These are phyloP conservation scores for Favolaschia claudopus DNA, from an alignment of 768 basidiomycete species.

Conservation along the genomic window DNA sequence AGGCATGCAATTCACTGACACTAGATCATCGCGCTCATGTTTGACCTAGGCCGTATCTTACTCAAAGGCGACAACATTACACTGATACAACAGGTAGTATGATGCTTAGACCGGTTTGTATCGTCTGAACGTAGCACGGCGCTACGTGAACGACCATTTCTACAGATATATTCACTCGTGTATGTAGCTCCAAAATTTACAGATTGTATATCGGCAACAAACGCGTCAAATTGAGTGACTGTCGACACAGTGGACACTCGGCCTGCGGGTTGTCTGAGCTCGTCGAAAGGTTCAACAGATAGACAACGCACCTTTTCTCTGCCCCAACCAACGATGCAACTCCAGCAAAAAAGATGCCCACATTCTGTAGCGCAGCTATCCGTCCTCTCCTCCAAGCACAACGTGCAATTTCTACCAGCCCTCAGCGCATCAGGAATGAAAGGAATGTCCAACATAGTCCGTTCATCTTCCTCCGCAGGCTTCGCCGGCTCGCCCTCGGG, in stretches of 20 bases:
- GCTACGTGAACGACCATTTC: conserved; percentile 3
- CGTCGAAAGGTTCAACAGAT: not conserved
- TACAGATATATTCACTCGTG: conserved; percentile 21
- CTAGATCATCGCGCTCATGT: conserved; percentile 1
- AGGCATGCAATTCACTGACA: conserved; percentile 57
- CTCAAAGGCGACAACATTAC: conserved; percentile 99
- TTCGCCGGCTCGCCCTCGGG: conserved; percentile 61
- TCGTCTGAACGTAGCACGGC: conserved; percentile 2
- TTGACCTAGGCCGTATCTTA: conserved; percentile 81
- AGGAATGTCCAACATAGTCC: conserved; percentile 69
- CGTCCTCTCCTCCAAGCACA: conserved; percentile 87
- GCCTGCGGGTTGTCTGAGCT: conserved; percentile 51
- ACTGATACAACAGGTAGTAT: conserved; percentile 80
- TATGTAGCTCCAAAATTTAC: conserved; percentile 43
- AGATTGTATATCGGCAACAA: conserved; percentile 87
- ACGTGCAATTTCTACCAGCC: conserved; percentile 75
- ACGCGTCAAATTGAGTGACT: conserved; percentile 71
- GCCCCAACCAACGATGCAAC: conserved; percentile 88
- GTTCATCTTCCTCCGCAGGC: conserved; percentile 73
- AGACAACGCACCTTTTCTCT: conserved; percentile 72
- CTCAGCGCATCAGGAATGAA: conserved; percentile 60
- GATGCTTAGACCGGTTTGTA: conserved; percentile 19
- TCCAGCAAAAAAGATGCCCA: conserved; percentile 91
- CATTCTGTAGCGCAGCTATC: conserved; percentile 87
- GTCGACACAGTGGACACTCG: conserved; percentile 89